Base-by-base conservation (phyloP, 306 rosid species). In the Vigna reflexopilosa region DNA sequence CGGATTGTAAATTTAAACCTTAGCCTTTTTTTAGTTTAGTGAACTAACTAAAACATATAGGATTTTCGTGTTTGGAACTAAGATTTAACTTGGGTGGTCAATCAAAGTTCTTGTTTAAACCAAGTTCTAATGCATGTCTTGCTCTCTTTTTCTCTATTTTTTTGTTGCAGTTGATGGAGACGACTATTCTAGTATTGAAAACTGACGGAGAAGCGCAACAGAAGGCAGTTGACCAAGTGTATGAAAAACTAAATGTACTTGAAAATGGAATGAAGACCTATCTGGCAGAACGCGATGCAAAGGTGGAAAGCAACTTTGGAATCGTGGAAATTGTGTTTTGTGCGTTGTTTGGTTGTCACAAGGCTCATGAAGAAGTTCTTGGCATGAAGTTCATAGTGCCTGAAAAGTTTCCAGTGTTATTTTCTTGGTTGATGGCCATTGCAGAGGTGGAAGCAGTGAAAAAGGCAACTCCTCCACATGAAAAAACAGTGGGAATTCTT, bases 221-320 rank as follows among this genome's bases (percentile, higher is more conserved):
- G 36, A 81, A 75, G 47, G 86, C 76, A 1, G 7, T 70, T 24
- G 36, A 55, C 6, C 68, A 78, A 54, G 3, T 75, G 16, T 12
- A 19, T n/a, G 86, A 84, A 76, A 55, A 72, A 8, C 22, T 84
- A 62, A 48, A 11, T 48, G 1, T 76, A 30, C 76, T 87, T 14
- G 88, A 87, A 40, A 70, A 84, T 56, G 90, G 81, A 64, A 75
- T 87, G 63, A 87, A 72, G 79, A 28, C 22, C 19, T 58, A 64
- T 57, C 82, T 65, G 24, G 69, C 73, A 72, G 79, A 75, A 48
- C 80, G 78, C 1, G 78, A 24, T 70, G 55, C 74, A 62, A 10
- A 11, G 6, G 80, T 71, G 49, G 57, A 61, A 2, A 71, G 47
- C 42, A 47, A 80, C 7, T 52, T 61, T 44, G 82, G 85, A 45